A percentile compares a stretch with the other conserved stretches of the same genome.
Conservation (phyloP, 306 rosid genomes). For the Lablab purpureus region DNA sequence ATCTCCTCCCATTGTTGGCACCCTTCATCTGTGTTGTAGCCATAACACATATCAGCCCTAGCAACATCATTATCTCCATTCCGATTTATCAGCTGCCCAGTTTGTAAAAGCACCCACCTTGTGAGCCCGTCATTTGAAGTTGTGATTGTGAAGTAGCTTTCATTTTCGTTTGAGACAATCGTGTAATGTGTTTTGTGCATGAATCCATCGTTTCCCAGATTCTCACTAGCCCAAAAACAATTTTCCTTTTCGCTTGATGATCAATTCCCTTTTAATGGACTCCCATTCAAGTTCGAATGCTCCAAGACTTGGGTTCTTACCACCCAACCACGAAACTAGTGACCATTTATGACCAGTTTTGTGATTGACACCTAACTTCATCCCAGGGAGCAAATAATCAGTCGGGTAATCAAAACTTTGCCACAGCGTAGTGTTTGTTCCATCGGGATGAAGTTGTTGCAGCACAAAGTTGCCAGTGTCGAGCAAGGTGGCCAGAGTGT, state of each 20-base stretch:
- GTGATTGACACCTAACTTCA: conserved; percentile 46
- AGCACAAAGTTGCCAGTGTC: conserved; percentile 46
- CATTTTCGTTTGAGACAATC: background rate
- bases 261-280: background rate
- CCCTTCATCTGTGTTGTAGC: no score
- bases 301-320: background rate
- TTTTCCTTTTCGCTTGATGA: background rate
- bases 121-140: background rate
- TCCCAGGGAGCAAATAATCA: background rate
- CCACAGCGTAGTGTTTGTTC: background rate
- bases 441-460: conserved; percentile 18
- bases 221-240: conserved; percentile 15
- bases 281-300: conserved; percentile 50
- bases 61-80: background rate
- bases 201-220: background rate
- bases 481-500: conserved; percentile 29
- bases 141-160: conserved; percentile 20
- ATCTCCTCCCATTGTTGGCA: no score
- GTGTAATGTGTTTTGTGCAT: background rate
- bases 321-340: background rate
- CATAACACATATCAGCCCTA: background rate
- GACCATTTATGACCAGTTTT: conserved; percentile 9
- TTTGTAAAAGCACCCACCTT: background rate
- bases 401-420: no score
- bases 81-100: background rate